phyloP scores from a whole-genome alignment of 768 basidiomycete species.

The Boletales sp. region DNA sequence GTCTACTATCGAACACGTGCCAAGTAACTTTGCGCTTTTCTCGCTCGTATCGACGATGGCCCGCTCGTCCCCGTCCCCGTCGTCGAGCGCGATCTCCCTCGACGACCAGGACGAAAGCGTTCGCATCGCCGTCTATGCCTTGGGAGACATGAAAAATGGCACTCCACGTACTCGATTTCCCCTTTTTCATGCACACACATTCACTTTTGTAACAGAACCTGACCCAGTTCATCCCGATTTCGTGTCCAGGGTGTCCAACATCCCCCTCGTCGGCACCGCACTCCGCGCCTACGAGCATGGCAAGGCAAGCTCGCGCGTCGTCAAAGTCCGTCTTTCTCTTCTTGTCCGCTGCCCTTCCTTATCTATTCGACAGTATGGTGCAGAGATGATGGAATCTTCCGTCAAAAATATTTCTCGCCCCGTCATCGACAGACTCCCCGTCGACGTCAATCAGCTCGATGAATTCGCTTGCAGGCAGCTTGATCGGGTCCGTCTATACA shows the following conservation, averaged over 20 bases:
- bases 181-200: no score
- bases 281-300: conserved; percentile 75
- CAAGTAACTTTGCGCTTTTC: background rate
- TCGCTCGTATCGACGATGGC: conserved; percentile 11
- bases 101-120: conserved; percentile 71
- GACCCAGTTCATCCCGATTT: conserved; percentile 28
- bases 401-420: conserved; percentile 79
- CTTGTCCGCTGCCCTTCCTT: background rate
- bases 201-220: background rate
- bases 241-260: conserved; percentile 56
- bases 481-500: conserved; percentile 57
- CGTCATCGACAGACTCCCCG: conserved; percentile 75
- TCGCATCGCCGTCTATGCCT: conserved; percentile 70
- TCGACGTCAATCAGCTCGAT: conserved; percentile 70
- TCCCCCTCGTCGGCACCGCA: conserved; percentile 73
- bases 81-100: conserved; percentile 23
- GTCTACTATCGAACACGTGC: conserved; percentile 8
- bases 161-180: background rate
- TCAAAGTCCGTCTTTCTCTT: conserved; percentile 56
- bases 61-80: conserved; percentile 4
- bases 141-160: conserved; percentile 73
- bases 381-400: conserved; percentile 82
- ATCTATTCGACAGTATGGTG: conserved; percentile 63
- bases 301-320: conserved; percentile 79
- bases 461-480: conserved; percentile 88